Conservation (phyloP, 345 rosid species). For the Eucalyptus decipiens region DNA sequence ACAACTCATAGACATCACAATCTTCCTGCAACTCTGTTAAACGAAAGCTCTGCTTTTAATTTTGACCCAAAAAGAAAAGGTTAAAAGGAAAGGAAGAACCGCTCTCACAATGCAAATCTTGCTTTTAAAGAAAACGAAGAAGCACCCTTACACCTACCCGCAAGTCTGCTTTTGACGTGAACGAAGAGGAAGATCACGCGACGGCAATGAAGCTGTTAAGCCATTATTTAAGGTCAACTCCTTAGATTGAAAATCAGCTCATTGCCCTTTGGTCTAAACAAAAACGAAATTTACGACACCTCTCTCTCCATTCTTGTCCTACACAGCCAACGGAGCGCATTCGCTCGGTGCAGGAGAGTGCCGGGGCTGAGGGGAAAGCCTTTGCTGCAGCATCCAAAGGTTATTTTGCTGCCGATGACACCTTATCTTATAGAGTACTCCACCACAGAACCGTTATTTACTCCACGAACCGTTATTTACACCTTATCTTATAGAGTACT, state of each 20-base stretch:
- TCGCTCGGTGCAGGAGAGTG: not conserved
- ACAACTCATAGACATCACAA: not conserved
- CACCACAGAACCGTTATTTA: rapidly evolving
- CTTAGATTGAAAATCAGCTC: not conserved
- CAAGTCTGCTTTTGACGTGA: not conserved
- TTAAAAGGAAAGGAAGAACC: too few species aligned
- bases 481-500: too few species aligned
- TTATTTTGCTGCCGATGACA: too few species aligned
- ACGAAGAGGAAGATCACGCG: rapidly evolving
- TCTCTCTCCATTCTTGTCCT: not conserved
- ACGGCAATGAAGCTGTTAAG: not conserved
- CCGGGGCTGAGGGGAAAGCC: rapidly evolving
- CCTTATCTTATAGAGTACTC: too few species aligned
- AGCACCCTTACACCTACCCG: not conserved
- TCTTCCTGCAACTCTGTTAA: not conserved
- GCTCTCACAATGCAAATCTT: not conserved
- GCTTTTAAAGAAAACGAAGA: not conserved
- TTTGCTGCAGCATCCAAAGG: too few species aligned
- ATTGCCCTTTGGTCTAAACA: not conserved
- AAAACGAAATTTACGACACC: not conserved
- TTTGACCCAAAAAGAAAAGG: not conserved
- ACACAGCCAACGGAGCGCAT: not conserved
- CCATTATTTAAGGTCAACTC: not conserved
- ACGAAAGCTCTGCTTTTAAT: not conserved
- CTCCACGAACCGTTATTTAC: too few species aligned